These are phyloP conservation scores for Fusarium tupiense DNA, from an alignment of 2,329 filamentous ascomycete species.

Conservation along the genomic window DNA sequence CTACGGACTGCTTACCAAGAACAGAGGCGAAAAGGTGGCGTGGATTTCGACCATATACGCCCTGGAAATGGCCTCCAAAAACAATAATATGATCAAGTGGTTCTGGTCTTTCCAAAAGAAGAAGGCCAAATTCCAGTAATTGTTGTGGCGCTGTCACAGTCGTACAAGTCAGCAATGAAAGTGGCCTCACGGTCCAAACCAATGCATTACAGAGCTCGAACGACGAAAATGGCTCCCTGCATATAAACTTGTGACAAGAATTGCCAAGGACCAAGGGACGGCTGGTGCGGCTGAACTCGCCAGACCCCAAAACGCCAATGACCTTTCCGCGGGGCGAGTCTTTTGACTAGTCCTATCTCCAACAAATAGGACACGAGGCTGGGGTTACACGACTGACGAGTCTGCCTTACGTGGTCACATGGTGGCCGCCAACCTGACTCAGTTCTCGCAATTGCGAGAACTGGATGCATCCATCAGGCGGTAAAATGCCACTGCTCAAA, in stretches of 20 bases:
- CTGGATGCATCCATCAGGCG: too few species aligned
- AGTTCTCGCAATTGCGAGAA: too few species aligned
- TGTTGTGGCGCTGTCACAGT: accelerated
- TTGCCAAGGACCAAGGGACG: accelerated
- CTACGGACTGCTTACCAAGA: neutral
- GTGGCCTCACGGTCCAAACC: neutral
- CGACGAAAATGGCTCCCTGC: neutral
- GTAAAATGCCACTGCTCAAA: too few species aligned
- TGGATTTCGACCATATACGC: accelerated
- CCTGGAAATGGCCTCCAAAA: neutral
- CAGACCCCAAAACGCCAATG: neutral
- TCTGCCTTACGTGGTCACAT: neutral
- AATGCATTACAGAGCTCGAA: accelerated
- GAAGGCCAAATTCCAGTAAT: neutral
- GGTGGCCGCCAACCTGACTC: neutral
- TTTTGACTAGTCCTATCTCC: neutral
- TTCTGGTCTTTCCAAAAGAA: accelerated
- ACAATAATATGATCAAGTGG: neutral
- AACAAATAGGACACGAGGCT: neutral
- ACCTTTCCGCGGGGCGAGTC: neutral
- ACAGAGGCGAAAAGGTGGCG: neutral
- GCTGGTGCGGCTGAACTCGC: neutral
- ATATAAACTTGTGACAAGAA: accelerated
- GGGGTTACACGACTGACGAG: neutral
- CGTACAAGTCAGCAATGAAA: neutral